A percentile compares a stretch with the other conserved stretches of the same genome.
Conservation (phyloP, 176 grass and related monocot genomes). For the Avena atlantica region DNA sequence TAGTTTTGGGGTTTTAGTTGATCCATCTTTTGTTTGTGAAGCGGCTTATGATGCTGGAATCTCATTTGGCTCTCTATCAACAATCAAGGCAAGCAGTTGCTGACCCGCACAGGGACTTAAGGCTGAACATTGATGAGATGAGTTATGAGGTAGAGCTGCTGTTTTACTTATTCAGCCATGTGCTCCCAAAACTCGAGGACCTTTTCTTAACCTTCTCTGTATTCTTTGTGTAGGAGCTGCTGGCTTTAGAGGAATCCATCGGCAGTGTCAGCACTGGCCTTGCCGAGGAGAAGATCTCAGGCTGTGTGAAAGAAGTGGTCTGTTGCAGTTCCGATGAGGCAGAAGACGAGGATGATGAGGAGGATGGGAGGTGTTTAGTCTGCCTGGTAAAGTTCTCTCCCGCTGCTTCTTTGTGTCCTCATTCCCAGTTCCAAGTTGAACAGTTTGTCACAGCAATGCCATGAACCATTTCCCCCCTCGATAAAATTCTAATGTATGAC, state of each 20-base stretch:
- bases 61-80: slow-evolving; percentile 38
- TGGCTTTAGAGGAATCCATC: slow-evolving; percentile 89
- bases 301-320: slow-evolving; percentile 69
- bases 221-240: slow-evolving; percentile 61
- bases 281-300: slow-evolving; percentile 62
- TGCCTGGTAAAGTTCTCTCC: slow-evolving; percentile 70
- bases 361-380: slow-evolving; percentile 68
- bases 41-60: slow-evolving; percentile 51
- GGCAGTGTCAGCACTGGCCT: slow-evolving; percentile 77
- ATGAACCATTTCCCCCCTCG: background rate
- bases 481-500: slow-evolving; percentile 14
- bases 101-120: slow-evolving; percentile 83
- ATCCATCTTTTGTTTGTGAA: slow-evolving; percentile 49
- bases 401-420: too few relatives aligned
- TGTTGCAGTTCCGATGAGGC: slow-evolving; percentile 49
- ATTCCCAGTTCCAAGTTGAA: slow-evolving; percentile 4
- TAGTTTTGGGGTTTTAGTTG: slow-evolving; percentile 42
- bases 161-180: slow-evolving; percentile 12
- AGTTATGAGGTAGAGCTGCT: slow-evolving; percentile 74
- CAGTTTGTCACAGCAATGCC: background rate
- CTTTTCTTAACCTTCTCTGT: slow-evolving; percentile 9
- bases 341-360: slow-evolving; percentile 50
- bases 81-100: slow-evolving; percentile 56
- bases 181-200: background rate
- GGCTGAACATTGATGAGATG: slow-evolving; percentile 88